These are phyloP conservation scores for Amylocystis lapponica DNA, from an alignment of 768 basidiomycete species.

Conservation along the genomic window DNA sequence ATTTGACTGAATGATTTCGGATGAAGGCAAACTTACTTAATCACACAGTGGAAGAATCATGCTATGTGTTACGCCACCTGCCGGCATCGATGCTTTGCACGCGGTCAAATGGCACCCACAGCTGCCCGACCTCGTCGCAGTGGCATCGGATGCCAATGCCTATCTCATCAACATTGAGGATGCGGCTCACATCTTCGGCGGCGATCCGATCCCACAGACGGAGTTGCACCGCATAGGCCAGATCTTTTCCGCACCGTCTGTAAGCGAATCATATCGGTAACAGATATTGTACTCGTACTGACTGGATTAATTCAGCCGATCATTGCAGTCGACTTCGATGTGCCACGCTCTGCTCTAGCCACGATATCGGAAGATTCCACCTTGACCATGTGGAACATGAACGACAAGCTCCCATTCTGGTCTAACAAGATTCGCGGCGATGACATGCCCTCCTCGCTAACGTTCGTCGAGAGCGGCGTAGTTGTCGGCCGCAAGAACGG, in stretches of 20 bases:
- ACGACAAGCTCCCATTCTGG: conserved; percentile 70
- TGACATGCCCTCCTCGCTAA: conserved; percentile 75
- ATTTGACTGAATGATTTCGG: neutral
- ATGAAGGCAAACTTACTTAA: conserved; percentile 4
- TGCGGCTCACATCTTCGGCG: conserved; percentile 53
- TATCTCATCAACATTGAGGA: conserved; percentile 70
- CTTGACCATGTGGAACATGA: conserved; percentile 76
- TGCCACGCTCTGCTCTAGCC: conserved; percentile 68
- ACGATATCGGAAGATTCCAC: conserved; percentile 81
- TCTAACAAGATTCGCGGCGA: conserved; percentile 74
- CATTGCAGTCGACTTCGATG: conserved; percentile 83
- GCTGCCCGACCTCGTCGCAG: conserved; percentile 71
- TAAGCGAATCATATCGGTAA: conserved; percentile 31
- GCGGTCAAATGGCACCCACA: conserved; percentile 89
- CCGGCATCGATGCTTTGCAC: conserved; percentile 56
- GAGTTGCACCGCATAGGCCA: conserved; percentile 67
- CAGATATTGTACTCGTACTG: neutral
- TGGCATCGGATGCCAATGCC: conserved; percentile 74
- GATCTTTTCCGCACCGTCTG: conserved; percentile 64
- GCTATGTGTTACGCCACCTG: conserved; percentile 63
- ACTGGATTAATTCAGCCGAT: conserved; percentile 51
- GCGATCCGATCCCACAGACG: conserved; percentile 60
- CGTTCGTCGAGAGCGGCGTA: conserved; percentile 82
- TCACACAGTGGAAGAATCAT: conserved; percentile 55
- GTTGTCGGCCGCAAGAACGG: conserved; percentile 81